Base-by-base conservation (phyloP, 352 stramenopile genomes). In the Phytophthora pinifolia region DNA sequence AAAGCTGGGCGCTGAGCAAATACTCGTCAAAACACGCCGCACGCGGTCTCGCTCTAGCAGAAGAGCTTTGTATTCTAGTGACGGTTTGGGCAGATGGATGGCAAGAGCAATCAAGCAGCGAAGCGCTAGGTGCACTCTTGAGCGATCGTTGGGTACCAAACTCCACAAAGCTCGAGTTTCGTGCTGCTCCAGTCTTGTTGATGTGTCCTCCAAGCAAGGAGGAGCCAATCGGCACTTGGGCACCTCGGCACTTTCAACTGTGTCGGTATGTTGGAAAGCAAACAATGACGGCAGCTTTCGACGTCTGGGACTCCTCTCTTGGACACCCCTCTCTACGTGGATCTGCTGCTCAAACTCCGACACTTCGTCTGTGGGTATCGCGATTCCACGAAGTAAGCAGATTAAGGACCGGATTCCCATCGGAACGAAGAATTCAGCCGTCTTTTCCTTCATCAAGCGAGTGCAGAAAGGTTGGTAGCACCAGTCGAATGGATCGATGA, bases 401-500 rank as follows among this genome's bases (percentile, higher is more conserved):
- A 39, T 31, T 2, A 89, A 47, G 12, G 79, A 67, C 3, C 62
- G 66, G 7, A 62, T 31, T 0, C 79, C 77, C 17, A 81, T 37
- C 0, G 79, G 79, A 10, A 83, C 32, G 17, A 83, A 51, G 41
- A 78, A 84, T 0, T 56, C 53, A 6, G 57, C 25, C 4, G 9
- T 49, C 3, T 67, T 39, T 22, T 75, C 59, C 42, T 60, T 46
- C 9, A 46, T 14, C 47, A 74, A 54, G 13, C 31, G 43, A 36
- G 22, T 54, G 14, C 61, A 83, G 14, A 74, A 43, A 15, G 69
- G 35, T 13, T 72, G 55, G 30, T 67, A 78, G 36, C 67, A 74
- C 79, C 79, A 89, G 51, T 89, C 70, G 18, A 88, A 87, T 4
- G 77, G 66, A 34, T 88, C 79, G 4, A 89, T 48, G 0, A 56